phyloP scores from a whole-genome alignment of 2,329 filamentous ascomycete genomes.

The Pyrenochaeta sp. region DNA sequence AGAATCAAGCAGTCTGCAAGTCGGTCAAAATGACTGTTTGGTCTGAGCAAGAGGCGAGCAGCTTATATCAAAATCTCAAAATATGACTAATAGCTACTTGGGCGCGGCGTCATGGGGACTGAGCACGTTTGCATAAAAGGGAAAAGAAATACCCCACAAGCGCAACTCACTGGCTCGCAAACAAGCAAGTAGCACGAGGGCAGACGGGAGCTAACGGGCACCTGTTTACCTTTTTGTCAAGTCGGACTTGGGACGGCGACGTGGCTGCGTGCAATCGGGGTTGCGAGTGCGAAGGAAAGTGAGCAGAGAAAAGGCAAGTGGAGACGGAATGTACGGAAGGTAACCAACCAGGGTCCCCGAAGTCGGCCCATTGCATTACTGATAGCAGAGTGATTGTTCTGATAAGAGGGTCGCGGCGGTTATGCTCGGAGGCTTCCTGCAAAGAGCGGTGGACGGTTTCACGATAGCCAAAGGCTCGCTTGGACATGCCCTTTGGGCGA shows the following conservation, averaged over 20 bases:
- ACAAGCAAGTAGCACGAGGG: slow-evolving; percentile 1
- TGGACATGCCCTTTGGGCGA: slow-evolving; percentile 8
- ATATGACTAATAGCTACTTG: slow-evolving; percentile 44
- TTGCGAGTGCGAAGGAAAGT: slow-evolving; percentile 9
- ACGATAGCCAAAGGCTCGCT: slow-evolving; percentile 20
- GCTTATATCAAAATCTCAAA: slow-evolving; percentile 29
- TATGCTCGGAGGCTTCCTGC: slow-evolving; percentile 8
- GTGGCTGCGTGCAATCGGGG: slow-evolving; percentile 6
- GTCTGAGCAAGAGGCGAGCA: slow-evolving; percentile 17
- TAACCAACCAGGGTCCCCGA: slow-evolving; percentile 29
- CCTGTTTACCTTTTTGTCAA: slow-evolving; percentile 12
- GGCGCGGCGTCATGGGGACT: slow-evolving; percentile 23
- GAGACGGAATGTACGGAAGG: slow-evolving; percentile 21
- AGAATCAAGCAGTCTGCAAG: slow-evolving; percentile 9
- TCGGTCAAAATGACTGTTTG: slow-evolving; percentile 12
- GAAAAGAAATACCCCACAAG: slow-evolving; percentile 20
- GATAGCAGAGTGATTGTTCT: slow-evolving; percentile 38
- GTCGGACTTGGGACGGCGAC: slow-evolving; percentile 7
- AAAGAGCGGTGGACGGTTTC: slow-evolving; percentile 20
- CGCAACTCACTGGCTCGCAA: too few relatives aligned
- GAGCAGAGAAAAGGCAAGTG: too few relatives aligned
- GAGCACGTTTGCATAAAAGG: slow-evolving; percentile 12
- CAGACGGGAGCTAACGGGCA: neutral
- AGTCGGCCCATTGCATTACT: slow-evolving; percentile 38
- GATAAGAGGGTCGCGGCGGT: slow-evolving; percentile 36